phyloP scores from a whole-genome alignment of 2,329 filamentous ascomycete genomes.

The Macrophomina tecta region DNA sequence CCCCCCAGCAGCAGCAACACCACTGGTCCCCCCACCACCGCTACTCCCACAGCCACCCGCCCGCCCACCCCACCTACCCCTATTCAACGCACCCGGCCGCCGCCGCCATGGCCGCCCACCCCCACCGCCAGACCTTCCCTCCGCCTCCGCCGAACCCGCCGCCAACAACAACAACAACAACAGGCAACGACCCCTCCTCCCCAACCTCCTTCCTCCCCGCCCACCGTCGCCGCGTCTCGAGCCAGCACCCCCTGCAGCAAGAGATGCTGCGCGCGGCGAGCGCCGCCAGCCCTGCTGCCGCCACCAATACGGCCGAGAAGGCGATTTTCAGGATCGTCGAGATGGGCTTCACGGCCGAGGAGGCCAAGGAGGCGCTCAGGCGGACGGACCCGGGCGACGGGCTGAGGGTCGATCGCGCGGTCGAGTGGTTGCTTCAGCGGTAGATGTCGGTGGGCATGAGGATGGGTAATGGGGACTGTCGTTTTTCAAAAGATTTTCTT shows the following conservation, averaged over 20 bases:
- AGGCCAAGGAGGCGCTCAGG: conserved; percentile 63
- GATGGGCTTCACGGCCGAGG: conserved; percentile 63
- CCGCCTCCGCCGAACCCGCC: background rate
- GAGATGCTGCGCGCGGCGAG: conserved; percentile 29
- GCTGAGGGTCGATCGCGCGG: conserved; percentile 62
- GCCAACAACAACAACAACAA: background rate
- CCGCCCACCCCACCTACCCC: conserved; percentile 6
- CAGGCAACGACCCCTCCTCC: background rate
- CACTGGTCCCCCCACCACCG: conserved; percentile 20
- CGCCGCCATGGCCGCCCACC: background rate
- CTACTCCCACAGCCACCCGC: background rate
- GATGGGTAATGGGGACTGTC: too few relatives aligned
- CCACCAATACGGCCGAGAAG: conserved; percentile 60
- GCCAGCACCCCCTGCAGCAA: conserved; percentile 43
- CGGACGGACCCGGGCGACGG: conserved; percentile 66
- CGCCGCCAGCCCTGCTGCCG: conserved; percentile 41
- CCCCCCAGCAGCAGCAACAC: background rate
- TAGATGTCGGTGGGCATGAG: background rate
- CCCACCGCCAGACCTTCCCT: background rate
- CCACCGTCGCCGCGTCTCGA: background rate
- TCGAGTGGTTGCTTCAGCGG: conserved; percentile 56
- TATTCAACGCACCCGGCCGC: background rate
- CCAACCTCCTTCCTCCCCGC: background rate
- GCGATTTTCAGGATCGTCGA: conserved; percentile 64
- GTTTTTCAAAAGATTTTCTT: background rate